phyloP scores from a whole-genome alignment of 768 basidiomycete genomes.

The Scleroderma bovista region DNA sequence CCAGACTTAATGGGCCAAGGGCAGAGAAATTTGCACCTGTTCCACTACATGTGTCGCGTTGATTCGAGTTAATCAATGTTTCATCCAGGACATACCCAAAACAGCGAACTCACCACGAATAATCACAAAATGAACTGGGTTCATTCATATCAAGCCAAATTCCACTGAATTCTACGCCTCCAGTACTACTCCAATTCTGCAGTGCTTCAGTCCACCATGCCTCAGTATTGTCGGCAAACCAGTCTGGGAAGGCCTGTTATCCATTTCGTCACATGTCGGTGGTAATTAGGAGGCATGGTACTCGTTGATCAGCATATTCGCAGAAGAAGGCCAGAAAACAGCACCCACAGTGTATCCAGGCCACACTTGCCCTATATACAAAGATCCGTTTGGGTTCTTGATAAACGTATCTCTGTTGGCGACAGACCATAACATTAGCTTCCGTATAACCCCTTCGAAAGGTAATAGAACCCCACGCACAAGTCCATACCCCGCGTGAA shows the following conservation, averaged over 20 bases:
- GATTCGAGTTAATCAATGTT: neutral
- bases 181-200: slow-evolving; percentile 42
- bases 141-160: slow-evolving; percentile 75
- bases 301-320: neutral
- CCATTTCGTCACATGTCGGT: neutral
- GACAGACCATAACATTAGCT: no score
- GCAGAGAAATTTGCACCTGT: slow-evolving; percentile 52
- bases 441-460: neutral
- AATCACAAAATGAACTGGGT: slow-evolving; percentile 55
- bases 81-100: neutral
- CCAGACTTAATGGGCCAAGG: slow-evolving; percentile 47
- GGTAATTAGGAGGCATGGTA: neutral
- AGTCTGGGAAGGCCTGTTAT: slow-evolving; percentile 52
- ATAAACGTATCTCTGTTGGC: slow-evolving; percentile 56
- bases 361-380: slow-evolving; percentile 75
- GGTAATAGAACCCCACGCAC: slow-evolving; percentile 29
- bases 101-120: slow-evolving; percentile 42
- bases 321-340: neutral
- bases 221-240: slow-evolving; percentile 49
- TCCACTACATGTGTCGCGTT: slow-evolving; percentile 26
- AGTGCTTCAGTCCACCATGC: slow-evolving; percentile 59
- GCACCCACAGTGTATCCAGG: slow-evolving; percentile 60
- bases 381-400: slow-evolving; percentile 67
- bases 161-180: slow-evolving; percentile 55
- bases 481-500: slow-evolving; percentile 57